phyloP scores from a whole-genome alignment of 345 rosid genomes.

The Adansonia digitata region DNA sequence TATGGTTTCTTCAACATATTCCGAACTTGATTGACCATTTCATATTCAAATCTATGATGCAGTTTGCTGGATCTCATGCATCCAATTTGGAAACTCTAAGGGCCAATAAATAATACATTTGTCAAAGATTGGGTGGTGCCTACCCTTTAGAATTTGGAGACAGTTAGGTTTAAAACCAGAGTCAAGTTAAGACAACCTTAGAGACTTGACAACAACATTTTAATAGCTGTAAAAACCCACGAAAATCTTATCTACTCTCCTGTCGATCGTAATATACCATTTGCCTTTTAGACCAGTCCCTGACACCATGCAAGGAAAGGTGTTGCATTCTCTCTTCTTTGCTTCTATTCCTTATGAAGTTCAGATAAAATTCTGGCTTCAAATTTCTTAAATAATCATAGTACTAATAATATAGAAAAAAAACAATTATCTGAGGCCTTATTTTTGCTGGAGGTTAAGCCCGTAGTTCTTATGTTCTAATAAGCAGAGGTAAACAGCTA shows the following conservation, averaged over 20 bases:
- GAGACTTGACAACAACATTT: not conserved
- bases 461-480: not conserved
- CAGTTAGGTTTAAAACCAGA: not conserved
- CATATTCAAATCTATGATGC: not conserved
- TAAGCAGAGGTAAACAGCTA: not conserved
- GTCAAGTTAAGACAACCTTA: not conserved
- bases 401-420: not conserved
- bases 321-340: not conserved
- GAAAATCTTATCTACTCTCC: not conserved
- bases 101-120: not conserved
- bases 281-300: not conserved
- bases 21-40: not conserved
- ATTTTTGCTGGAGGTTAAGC: not conserved
- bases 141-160: not conserved
- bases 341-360: not conserved
- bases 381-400: too few species aligned
- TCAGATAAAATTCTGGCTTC: not conserved
- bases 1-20: not conserved
- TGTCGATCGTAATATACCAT: not conserved
- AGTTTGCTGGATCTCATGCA: not conserved
- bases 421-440: not conserved
- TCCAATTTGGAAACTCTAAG: not conserved
- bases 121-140: conserved; percentile 5
- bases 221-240: not conserved
- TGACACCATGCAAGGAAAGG: not conserved